Evolutionary conservation across 352 stramenopile genomes (phyloP).

Genomic region (Phytopythium vexans): DNA sequence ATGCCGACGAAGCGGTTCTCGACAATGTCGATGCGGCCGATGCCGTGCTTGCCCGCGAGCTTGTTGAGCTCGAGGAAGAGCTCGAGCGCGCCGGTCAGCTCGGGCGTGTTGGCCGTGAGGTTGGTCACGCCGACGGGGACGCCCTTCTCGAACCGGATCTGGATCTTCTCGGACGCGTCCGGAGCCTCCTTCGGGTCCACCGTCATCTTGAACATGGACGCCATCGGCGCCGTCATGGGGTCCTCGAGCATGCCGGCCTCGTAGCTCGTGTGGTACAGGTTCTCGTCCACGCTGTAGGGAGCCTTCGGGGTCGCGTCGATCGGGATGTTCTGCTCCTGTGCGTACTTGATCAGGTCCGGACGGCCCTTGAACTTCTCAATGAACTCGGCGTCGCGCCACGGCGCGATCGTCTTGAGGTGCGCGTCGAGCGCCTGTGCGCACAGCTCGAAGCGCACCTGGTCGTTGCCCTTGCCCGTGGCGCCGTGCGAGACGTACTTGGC

Average conservation of each 20-base stretch:
- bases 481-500: constrained; percentile 95
- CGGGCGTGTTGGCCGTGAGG: constrained; percentile 70
- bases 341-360: constrained; percentile 96
- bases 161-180: constrained; percentile 87
- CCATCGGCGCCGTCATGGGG: constrained; percentile 89
- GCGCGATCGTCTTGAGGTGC: constrained; percentile 95
- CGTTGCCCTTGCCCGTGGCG: constrained; percentile 99
- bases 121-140: constrained; percentile 94
- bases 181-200: constrained; percentile 93
- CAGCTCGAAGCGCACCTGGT: constrained; percentile 99
- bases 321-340: constrained; percentile 95
- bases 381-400: constrained; percentile 98
- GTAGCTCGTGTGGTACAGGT: constrained; percentile 99
- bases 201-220: constrained; percentile 99
- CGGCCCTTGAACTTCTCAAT: constrained; percentile 98
- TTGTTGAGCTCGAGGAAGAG: constrained; percentile 98
- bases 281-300: constrained; percentile 98
- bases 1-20: constrained; percentile 99
- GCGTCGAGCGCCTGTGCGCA: constrained; percentile 96
- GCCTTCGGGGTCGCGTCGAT: constrained; percentile 97
- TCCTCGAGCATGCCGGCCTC: constrained; percentile 96
- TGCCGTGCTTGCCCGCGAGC: constrained; percentile 94
- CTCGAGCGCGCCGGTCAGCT: constrained; percentile 92
- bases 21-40: constrained; percentile 98
- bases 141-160: constrained; percentile 95